Evolutionary conservation across 2,329 filamentous ascomycete species (phyloP).

Genomic region (Colletotrichum sp.): DNA sequence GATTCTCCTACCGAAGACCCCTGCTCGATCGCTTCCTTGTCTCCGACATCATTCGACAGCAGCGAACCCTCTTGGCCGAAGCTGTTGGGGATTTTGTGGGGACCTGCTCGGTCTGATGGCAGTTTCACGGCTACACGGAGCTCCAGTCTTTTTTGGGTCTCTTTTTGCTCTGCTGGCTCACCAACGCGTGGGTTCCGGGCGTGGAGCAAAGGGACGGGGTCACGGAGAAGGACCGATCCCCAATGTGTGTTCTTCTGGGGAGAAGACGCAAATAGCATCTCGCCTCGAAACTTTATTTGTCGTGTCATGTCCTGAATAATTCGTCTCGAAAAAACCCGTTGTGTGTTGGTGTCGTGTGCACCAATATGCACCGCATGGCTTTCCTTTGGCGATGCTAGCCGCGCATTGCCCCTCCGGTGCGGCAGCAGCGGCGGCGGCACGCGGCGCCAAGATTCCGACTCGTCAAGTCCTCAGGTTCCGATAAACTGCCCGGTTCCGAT

Average conservation of each 20-base stretch:
- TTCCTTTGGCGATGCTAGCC: not conserved
- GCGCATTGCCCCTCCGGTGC: not conserved
- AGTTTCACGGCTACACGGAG: constrained; percentile 23
- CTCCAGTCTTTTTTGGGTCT: not conserved
- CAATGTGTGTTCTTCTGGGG: not conserved
- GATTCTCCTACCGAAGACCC: not conserved
- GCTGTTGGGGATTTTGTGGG: not conserved
- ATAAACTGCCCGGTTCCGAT: not conserved
- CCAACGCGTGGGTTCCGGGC: not conserved
- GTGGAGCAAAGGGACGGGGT: not conserved
- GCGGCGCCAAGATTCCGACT: not conserved
- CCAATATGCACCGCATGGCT: not conserved
- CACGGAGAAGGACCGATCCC: not conserved
- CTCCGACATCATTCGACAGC: constrained; percentile 21
- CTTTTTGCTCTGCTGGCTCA: not conserved
- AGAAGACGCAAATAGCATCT: not conserved
- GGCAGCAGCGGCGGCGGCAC: not conserved
- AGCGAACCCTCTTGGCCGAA: constrained; percentile 22
- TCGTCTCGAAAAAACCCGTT: not conserved
- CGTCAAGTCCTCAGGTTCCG: not conserved
- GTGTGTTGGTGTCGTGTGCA: not conserved
- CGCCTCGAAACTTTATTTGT: not conserved
- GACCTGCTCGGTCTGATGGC: constrained; percentile 17
- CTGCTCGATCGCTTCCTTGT: constrained; percentile 5
- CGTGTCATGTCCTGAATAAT: not conserved